Base-by-base conservation (phyloP, 2,329 filamentous ascomycete species). In the Tolypocladium tropicale region DNA sequence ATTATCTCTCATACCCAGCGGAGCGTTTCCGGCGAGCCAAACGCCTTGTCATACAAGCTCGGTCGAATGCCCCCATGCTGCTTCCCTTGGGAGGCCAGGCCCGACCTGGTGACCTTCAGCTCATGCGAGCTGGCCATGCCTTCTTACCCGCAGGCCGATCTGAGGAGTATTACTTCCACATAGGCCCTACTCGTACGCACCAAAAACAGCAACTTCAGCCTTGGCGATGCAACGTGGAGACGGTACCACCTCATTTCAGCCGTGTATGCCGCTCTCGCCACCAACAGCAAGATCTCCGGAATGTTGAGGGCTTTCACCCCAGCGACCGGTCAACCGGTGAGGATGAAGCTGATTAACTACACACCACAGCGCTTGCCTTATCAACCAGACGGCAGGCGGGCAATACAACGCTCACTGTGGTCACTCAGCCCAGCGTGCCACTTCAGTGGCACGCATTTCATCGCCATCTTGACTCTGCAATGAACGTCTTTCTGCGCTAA, bases 71-170 rank as follows among this genome's bases (percentile, higher is more conserved):
- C 25, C 16, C 41, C 16, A 11, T 32, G 9, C 7, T 18, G 36
- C 49, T 16, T 21, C 18, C 21, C n/a, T n/a, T n/a, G n/a, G n/a
- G 50, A 32, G 50, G 18, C 33, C 28, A 34, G n/a, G 23, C n/a
- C 36, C 18, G 12, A 32, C 41, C 52, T 43, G 46, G 46, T 56
- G 55, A 56, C 33, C 52, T 39, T 53, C 21, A 54, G 25, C 52
- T 54, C 18, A 56, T 54, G 55, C 55, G 55, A 33, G 52, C 51
- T 32, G 46, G 18, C 18, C 7, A 11, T 32, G 46, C 32, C 30
- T 9, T 46, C 11, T 16, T 36, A 37, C n/a, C 37, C 25, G 34
- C 33, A 54, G 11, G 34, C 46, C 25, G 16, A 52, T 43, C 18
- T 33, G 3, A 6, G 28, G 21, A 33, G 28, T 10, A 50, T 32